Conservation (phyloP, 768 basidiomycete genomes). For the Gautieria morchelliformis region DNA sequence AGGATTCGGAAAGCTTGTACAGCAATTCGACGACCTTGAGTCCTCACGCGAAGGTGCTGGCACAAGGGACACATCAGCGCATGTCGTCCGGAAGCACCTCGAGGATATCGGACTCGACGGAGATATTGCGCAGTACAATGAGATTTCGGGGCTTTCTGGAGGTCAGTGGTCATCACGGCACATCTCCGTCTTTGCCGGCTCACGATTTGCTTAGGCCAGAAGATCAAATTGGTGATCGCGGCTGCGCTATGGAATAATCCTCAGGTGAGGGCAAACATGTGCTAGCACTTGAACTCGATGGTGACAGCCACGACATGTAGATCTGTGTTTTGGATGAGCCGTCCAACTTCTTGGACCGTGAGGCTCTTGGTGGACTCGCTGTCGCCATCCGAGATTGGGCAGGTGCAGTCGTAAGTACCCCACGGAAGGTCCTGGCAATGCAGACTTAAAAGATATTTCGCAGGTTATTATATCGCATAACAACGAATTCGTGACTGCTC, state of each 20-base stretch:
- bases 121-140: conserved; percentile 97
- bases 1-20: conserved; percentile 82
- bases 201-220: conserved; percentile 53
- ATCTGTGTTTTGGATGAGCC: conserved; percentile 82
- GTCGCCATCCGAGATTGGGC: conserved; percentile 94
- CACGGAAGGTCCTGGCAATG: conserved; percentile 7
- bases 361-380: conserved; percentile 89
- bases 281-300: neutral
- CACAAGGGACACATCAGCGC: conserved; percentile 71
- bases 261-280: conserved; percentile 40
- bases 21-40: conserved; percentile 95
- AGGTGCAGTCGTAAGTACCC: conserved; percentile 66
- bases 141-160: conserved; percentile 89
- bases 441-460: conserved; percentile 3
- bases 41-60: conserved; percentile 94
- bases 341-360: conserved; percentile 95
- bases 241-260: conserved; percentile 96
- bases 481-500: conserved; percentile 72
- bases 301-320: conserved; percentile 18
- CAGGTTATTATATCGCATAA: conserved; percentile 97
- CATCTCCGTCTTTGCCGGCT: neutral
- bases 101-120: conserved; percentile 96
- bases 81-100: conserved; percentile 80
- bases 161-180: conserved; percentile 35
- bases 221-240: conserved; percentile 92